Conservation (phyloP, 2,329 filamentous ascomycete genomes). For the Penicillium sp. region DNA sequence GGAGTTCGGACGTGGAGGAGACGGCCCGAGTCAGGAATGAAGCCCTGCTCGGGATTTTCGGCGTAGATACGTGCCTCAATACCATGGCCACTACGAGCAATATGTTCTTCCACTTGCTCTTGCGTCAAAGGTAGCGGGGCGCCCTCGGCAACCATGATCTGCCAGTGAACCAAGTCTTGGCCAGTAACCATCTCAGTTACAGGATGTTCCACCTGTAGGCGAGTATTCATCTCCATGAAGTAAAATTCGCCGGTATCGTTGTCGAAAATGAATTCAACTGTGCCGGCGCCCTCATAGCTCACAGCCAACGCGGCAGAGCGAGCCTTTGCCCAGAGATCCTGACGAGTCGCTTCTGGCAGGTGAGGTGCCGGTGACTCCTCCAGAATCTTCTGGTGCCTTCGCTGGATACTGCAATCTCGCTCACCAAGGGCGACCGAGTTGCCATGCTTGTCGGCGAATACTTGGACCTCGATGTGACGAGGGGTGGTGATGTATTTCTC, state of each 20-base stretch:
- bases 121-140: constrained; percentile 69
- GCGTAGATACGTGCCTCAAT: constrained; percentile 97
- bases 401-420: constrained; percentile 68
- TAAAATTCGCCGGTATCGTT: constrained; percentile 69
- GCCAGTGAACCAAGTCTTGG: constrained; percentile 89
- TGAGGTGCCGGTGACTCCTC: constrained; percentile 70
- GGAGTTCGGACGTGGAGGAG: constrained; percentile 83
- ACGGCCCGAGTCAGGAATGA: constrained; percentile 90
- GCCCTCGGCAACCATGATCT: constrained; percentile 81
- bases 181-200: constrained; percentile 82
- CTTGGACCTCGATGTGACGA: constrained; percentile 69
- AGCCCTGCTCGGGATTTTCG: constrained; percentile 88
- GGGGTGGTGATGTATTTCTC: constrained; percentile 72
- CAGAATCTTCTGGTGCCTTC: constrained; percentile 68
- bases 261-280: constrained; percentile 72
- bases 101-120: constrained; percentile 68
- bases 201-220: constrained; percentile 94
- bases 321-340: constrained; percentile 69
- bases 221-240: constrained; percentile 76
- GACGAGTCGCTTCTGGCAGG: constrained; percentile 61
- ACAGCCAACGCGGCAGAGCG: constrained; percentile 66
- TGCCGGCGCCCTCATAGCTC: constrained; percentile 68
- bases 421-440: constrained; percentile 68
- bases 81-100: constrained; percentile 77
- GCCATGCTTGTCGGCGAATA: constrained; percentile 68